Evolutionary conservation across 768 basidiomycete genomes (phyloP).

Genomic region (Cystobasidium tubakii): DNA sequence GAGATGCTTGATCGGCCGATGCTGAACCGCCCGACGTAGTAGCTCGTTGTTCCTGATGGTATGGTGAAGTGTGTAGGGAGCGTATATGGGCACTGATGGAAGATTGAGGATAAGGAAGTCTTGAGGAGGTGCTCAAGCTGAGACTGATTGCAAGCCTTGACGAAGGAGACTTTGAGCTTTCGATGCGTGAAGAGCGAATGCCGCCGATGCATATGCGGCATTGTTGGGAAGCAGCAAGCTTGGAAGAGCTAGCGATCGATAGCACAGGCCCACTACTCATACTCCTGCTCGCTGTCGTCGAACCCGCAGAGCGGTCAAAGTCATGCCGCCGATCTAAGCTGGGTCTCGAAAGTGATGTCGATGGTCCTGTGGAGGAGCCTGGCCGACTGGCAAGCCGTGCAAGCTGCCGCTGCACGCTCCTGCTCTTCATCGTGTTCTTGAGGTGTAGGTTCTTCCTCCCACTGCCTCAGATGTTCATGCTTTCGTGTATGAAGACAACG

Average conservation of each 20-base stretch:
- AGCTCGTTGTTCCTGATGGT: background rate
- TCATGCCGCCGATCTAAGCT: background rate
- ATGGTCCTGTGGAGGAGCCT: background rate
- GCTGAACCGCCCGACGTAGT: background rate
- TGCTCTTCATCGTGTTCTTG: background rate
- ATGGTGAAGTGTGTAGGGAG: background rate
- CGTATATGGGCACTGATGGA: background rate
- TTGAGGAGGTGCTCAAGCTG: background rate
- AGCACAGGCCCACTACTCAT: background rate
- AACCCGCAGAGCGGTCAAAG: background rate
- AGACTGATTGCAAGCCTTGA: background rate
- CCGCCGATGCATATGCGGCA: background rate
- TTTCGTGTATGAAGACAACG: background rate
- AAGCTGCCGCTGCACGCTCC: constrained; percentile 2
- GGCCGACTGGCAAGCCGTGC: background rate
- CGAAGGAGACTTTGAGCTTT: background rate
- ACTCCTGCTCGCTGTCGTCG: background rate
- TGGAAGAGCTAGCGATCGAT: background rate
- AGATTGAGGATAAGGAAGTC: background rate
- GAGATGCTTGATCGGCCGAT: constrained; percentile 6
- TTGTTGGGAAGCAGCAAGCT: background rate
- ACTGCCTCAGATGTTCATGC: background rate
- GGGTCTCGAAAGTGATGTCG: background rate
- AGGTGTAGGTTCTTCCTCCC: background rate
- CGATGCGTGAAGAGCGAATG: background rate